phyloP scores from a whole-genome alignment of 345 rosid species.

The Geranium rotundifolium region DNA sequence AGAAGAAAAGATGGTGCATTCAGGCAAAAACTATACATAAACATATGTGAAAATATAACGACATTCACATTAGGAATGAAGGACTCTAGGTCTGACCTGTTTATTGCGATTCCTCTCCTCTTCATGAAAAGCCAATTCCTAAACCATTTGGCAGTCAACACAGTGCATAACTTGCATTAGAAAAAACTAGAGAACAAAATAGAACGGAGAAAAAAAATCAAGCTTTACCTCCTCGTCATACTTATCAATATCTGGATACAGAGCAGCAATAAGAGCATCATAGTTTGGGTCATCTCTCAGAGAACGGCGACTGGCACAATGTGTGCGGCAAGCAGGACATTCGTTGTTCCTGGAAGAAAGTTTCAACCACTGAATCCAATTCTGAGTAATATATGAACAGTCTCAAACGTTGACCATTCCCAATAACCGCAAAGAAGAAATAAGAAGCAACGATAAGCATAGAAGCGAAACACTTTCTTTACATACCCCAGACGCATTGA shows the following conservation, averaged over 20 bases:
- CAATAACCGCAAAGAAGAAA: not conserved
- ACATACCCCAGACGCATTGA: constrained; percentile 93
- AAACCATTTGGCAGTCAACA: constrained; percentile 13
- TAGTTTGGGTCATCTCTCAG: constrained; percentile 87
- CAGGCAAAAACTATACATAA: not conserved
- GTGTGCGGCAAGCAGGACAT: constrained; percentile 98
- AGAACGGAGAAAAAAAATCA: constrained; percentile 1
- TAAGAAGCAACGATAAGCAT: not conserved
- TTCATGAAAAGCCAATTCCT: constrained; percentile 80
- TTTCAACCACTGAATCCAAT: constrained; percentile 7
- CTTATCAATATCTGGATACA: constrained; percentile 67
- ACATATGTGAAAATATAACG: not conserved
- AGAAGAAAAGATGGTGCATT: not conserved
- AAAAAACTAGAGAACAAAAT: not conserved
- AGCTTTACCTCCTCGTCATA: constrained; percentile 64
- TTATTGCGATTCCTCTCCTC: constrained; percentile 79
- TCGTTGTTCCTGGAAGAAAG: constrained; percentile 70
- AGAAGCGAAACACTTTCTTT: constrained; percentile 1
- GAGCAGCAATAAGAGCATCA: constrained; percentile 77
- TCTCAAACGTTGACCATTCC: not conserved
- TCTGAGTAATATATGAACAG: not conserved
- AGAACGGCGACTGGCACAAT: constrained; percentile 95
- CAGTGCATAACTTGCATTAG: constrained; percentile 7
- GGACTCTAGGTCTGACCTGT: constrained; percentile 40
- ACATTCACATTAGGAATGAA: not conserved